Percentiles rank a stretch among this genome's conserved stretches.
phyloP scores from a whole-genome alignment of 257 asterid species.

The Nicotiana benthamiana region DNA sequence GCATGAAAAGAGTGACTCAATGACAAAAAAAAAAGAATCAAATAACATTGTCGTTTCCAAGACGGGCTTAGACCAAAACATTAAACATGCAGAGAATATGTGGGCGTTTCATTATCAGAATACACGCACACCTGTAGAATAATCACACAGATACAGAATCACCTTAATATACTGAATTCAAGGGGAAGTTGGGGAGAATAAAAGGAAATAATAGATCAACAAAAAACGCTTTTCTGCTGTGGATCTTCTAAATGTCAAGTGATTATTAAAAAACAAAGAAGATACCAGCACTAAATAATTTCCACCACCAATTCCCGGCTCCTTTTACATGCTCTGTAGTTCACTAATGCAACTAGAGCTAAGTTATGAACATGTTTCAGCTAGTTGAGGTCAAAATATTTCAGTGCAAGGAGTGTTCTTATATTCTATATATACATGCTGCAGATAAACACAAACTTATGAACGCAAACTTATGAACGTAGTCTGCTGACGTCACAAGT shows the following conservation, averaged over 20 bases:
- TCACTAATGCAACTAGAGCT: background rate
- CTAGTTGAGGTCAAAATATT: conserved; percentile 3
- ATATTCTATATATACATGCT: background rate
- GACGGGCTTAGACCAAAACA: background rate
- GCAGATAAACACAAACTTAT: background rate
- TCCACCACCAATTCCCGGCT: background rate
- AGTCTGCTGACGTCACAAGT: background rate
- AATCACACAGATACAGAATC: background rate
- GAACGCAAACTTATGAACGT: background rate
- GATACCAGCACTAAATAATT: background rate
- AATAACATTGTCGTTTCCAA: background rate
- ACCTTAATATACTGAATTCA: background rate
- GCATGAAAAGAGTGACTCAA: background rate
- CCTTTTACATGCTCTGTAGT: background rate
- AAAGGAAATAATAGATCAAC: background rate
- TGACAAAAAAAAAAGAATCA: background rate
- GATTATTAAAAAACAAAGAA: background rate
- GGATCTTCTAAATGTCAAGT: background rate
- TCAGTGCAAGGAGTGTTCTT: background rate
- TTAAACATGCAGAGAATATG: background rate
- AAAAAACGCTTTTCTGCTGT: background rate
- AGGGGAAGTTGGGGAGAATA: background rate
- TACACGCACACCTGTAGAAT: background rate
- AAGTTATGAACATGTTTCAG: background rate
- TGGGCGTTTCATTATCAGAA: background rate